Percentiles rank a stretch among this genome's conserved stretches.
These are phyloP conservation scores for Scalesia atractyloides DNA, from an alignment of 129 eudicot species.

Conservation along the genomic window DNA sequence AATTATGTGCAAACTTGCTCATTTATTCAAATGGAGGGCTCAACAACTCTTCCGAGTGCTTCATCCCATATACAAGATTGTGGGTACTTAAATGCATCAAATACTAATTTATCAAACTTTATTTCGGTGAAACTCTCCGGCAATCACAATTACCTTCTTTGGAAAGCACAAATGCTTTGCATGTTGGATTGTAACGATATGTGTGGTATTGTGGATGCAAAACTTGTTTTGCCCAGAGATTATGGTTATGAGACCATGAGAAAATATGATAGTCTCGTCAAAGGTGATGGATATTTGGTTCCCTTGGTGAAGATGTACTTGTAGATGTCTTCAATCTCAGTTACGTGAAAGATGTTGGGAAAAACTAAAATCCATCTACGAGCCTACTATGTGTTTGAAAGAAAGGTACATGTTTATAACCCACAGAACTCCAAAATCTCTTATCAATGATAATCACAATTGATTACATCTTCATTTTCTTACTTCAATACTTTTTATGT, in stretches of 20 bases:
- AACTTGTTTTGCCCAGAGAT: neutral
- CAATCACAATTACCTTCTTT: constrained; percentile 7
- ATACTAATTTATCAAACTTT: constrained; percentile 17
- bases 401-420: no score
- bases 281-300: no score
- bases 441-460: no score
- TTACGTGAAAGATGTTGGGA: no score
- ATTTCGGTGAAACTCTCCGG: constrained; percentile 23
- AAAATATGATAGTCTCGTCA: no score
- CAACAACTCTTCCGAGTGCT: neutral
- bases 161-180: constrained; percentile 22
- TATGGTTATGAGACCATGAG: neutral
- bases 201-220: neutral
- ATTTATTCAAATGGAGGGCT: neutral
- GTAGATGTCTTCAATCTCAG: no score
- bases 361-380: no score
- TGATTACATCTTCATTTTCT: no score
- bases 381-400: no score
- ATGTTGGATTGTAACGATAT: constrained; percentile 17
- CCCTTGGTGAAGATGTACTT: no score
- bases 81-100: constrained; percentile 16
- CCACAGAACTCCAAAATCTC: no score
- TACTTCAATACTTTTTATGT: no score
- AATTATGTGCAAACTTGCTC: neutral
- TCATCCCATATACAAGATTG: constrained; percentile 5